Conservation (phyloP, 176 grass and related monocot species). For the Dendrocalamus sinicus region DNA sequence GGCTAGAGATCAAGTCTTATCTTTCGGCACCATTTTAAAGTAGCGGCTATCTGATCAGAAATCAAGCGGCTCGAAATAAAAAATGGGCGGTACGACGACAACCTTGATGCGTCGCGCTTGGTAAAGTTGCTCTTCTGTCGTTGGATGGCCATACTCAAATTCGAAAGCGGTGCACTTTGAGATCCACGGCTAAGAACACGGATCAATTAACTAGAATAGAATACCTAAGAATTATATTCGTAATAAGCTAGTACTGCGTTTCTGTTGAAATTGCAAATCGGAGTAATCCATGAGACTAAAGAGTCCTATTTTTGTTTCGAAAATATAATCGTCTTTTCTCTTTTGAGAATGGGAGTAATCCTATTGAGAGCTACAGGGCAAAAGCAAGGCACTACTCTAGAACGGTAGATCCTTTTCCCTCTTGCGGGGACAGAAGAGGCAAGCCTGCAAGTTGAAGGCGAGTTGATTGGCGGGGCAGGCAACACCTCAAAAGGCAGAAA, state of each 20-base stretch:
- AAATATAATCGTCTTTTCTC: background rate
- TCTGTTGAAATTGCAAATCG: background rate
- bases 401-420: background rate
- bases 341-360: constrained; percentile 6
- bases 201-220: background rate
- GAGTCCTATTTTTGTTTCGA: background rate
- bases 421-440: constrained; percentile 4
- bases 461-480: constrained; percentile 38
- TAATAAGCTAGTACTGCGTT: no score
- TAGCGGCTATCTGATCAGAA: background rate
- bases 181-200: background rate
- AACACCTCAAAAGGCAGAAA: constrained; percentile 48
- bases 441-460: constrained; percentile 36
- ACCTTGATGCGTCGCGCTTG: background rate
- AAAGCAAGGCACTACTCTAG: background rate
- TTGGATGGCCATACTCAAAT: no score
- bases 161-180: background rate
- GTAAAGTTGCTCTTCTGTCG: background rate
- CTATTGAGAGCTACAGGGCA: constrained; percentile 9
- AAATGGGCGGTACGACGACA: background rate
- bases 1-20: background rate
- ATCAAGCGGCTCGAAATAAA: background rate
- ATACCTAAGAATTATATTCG: background rate
- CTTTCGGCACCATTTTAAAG: background rate
- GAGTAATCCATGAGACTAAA: no score